Evolutionary conservation across 2,329 filamentous ascomycete genomes (phyloP), one percentile per base, ranked within the genome.

Genomic region (Chaetomium strumarium): DNA sequence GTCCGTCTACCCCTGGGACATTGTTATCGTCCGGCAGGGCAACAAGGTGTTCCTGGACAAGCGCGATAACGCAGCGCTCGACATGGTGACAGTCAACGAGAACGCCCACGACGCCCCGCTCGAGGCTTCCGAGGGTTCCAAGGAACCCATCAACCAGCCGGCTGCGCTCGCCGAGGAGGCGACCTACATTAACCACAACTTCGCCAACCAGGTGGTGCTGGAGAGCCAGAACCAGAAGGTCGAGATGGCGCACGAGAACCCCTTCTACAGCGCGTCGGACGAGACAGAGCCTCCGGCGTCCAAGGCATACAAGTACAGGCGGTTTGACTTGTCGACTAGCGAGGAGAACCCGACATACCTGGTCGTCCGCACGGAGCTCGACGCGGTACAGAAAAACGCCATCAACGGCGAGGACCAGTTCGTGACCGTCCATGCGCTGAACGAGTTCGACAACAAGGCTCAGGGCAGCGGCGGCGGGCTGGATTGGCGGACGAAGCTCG

Each of bases 141-240:
- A 96, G 75, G 93, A 99, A 68, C 78, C 81, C 60, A 86, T 99
- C 74, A 99, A 99, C 81, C 90, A 90, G 67, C 93, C 93, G n/a
- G 75, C 78, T 51, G 90, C 91, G 49, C 84, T 99, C 53, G 92
- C 95, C 66, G 86, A 96, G 71, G 93, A 99, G 75, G 93, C 93
- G 51, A 99, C 93, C 48, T 95, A 96, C 77, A 99, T 99, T 81
- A 99, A 99, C 83, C 93, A 97, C 81, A 95, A 97, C 78, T 99
- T 99, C 72, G 88, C 90, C 63, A 89, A 95, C 72, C 93, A 99
- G 77, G 90, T 95, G 47, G 91, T 99, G 61, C 72, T 83, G 63
- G 93, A 99, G 77, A 86, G 79, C 62, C 82, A 90, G 59, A 79
- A 75, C 58, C 76, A 83, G 68, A 95, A 93, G 78, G 78, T 90